Conservation (phyloP, 257 asterid species). For the Capsicum pubescens region DNA sequence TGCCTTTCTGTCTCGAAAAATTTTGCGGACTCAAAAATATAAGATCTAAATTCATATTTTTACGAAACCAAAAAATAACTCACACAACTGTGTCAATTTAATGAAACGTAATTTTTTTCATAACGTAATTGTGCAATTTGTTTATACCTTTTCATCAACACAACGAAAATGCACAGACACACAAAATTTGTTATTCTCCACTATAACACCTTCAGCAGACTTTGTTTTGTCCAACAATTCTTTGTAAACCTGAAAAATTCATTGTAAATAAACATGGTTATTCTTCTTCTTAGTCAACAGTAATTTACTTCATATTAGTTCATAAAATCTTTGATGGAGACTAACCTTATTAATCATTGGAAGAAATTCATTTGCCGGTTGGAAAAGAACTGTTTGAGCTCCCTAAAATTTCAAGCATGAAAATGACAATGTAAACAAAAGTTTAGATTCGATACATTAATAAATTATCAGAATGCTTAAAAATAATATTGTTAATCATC, state of each 20-base stretch:
- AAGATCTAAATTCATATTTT: too few species aligned
- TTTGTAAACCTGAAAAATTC: slow-evolving; percentile 50
- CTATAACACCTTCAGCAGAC: slow-evolving; percentile 69
- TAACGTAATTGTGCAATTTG: too few species aligned
- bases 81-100: too few species aligned
- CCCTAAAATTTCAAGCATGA: slow-evolving; percentile 41
- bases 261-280: background rate
- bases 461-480: too few species aligned
- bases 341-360: slow-evolving; percentile 72
- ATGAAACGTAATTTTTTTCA: too few species aligned
- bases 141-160: slow-evolving; percentile 81
- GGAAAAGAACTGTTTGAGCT: slow-evolving; percentile 61
- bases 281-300: too few species aligned
- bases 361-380: slow-evolving; percentile 83
- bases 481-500: too few species aligned
- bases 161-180: slow-evolving; percentile 84
- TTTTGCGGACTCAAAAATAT: too few species aligned
- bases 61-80: too few species aligned
- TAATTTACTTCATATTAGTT: too few species aligned
- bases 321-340: background rate
- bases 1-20: too few species aligned
- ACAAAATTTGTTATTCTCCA: slow-evolving; percentile 91
- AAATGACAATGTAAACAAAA: background rate
- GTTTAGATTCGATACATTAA: background rate
- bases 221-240: slow-evolving; percentile 65